A percentile compares a stretch with the other conserved stretches of the same genome.
Conservation (phyloP, 2,329 filamentous ascomycete species). For the Aureobasidium mangrovei region DNA sequence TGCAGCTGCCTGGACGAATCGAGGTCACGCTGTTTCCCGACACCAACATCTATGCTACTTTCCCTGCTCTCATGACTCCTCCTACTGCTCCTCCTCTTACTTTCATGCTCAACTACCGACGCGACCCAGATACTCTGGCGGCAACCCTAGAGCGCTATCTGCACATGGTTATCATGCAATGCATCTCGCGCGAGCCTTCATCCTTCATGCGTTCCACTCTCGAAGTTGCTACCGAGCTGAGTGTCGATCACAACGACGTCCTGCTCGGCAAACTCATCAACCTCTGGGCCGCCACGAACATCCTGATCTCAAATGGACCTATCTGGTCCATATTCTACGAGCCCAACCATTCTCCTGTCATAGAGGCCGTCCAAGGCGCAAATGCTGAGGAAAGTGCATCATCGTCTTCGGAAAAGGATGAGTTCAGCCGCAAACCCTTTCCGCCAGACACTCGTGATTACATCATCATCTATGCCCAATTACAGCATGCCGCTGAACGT, state of each 20-base stretch:
- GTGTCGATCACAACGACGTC: conserved; percentile 26
- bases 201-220: conserved; percentile 45
- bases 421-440: conserved; percentile 22
- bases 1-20: conserved; percentile 42
- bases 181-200: conserved; percentile 42
- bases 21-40: conserved; percentile 46
- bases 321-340: conserved; percentile 13
- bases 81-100: background rate
- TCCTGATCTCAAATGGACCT: conserved; percentile 34
- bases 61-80: conserved; percentile 34
- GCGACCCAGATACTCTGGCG: conserved; percentile 7
- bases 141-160: conserved; percentile 13
- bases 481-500: conserved; percentile 48
- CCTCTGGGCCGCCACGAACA: conserved; percentile 48
- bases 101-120: conserved; percentile 9
- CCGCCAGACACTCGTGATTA: conserved; percentile 24
- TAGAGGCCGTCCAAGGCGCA: conserved; percentile 13
- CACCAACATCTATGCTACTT: conserved; percentile 23
- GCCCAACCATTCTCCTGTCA: conserved; percentile 9
- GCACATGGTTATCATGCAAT: conserved; percentile 19
- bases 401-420: background rate
- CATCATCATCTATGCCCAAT: conserved; percentile 43
- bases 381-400: background rate
- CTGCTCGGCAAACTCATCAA: conserved; percentile 45
- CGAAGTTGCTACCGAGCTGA: conserved; percentile 13